Percentiles rank a stretch among this genome's conserved stretches.
Evolutionary conservation across 106 monocot species (phyloP).

Genomic region (Dactylorhiza incarnata): DNA sequence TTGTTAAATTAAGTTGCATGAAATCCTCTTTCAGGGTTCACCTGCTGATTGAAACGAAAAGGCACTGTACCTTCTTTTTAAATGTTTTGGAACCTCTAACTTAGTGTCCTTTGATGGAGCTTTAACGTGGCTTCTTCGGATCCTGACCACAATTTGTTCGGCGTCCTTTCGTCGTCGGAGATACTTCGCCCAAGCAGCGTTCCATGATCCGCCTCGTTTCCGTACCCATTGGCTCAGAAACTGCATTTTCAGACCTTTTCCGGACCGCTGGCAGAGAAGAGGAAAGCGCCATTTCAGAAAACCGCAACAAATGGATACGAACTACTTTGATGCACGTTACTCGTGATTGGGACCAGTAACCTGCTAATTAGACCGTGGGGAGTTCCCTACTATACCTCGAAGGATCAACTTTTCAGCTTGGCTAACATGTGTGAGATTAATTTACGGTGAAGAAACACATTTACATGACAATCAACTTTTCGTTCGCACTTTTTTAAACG

Average conservation of each 20-base stretch:
- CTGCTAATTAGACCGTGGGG: not conserved
- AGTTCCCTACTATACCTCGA: not conserved
- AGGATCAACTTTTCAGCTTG: not conserved
- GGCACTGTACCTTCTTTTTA: not conserved
- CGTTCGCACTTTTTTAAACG: not conserved
- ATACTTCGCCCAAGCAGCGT: too few relatives aligned
- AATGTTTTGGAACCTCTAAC: constrained; percentile 5
- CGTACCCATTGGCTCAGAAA: too few relatives aligned
- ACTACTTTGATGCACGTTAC: not conserved
- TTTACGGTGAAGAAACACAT: constrained; percentile 7
- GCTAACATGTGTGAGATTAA: not conserved
- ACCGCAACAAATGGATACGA: too few relatives aligned
- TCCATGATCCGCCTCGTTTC: too few relatives aligned
- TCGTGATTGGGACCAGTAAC: not conserved
- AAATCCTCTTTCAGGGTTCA: constrained; percentile 31
- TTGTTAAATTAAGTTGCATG: not conserved
- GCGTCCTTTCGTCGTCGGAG: too few relatives aligned
- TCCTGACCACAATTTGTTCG: too few relatives aligned
- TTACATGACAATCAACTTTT: not conserved
- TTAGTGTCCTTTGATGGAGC: not conserved
- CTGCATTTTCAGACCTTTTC: too few relatives aligned
- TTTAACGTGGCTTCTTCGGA: too few relatives aligned
- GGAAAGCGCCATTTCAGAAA: too few relatives aligned
- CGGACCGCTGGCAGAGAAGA: too few relatives aligned
- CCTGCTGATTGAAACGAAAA: constrained; percentile 20